Base-by-base conservation (phyloP, 1,139 yeast genomes). In the Tardiomyces digboiensis region DNA sequence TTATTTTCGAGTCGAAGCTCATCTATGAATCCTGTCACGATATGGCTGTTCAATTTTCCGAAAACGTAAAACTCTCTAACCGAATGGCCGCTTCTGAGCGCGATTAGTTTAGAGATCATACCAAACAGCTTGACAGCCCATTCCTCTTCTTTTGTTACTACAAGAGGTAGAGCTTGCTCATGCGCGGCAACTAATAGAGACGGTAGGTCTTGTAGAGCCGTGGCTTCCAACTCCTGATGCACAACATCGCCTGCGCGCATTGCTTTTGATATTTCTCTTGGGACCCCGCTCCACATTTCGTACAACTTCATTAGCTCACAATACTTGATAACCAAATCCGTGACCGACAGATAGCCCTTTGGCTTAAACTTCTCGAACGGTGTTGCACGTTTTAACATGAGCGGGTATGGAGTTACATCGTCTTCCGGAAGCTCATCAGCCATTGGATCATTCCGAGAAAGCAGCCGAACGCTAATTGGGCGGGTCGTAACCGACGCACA, bases 61-160 rank as follows among this genome's bases (percentile, higher is more conserved):
- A 55, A 52, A n/a, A 62, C 56, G 23, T 61, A 59, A 16, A 62
- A 42, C 44, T 63, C 67, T n/a, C 67, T 51, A 1, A 55, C 55
- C 3, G 43, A 39, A 14, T 43, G 40, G 21, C 43, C 42, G 2
- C 22, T 21, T 7, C 40, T 29, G 8, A 58, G 43, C 4, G 49
- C 45, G 13, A 40, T 29, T 19, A 52, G 23, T 14, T 48, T 41
- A 10, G 39, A 16, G 10, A 41, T 42, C 43, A 52, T 43, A 23
- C 49, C 46, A 10, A 51, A 10, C 18, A 57, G 39, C 39, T 50
- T 49, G 16, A 39, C 19, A 12, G 54, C 59, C 49, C 57, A 47
- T 7, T 16, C 42, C 16, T 56, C 58, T 29, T 50, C 52, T 3
- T 26, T 26, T 5, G 33, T 13, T 26, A 5, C 33, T n/a, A 16